Evolutionary conservation across 1,284 basidiomycete species (phyloP).

Genomic region (Xanthoconium separans): DNA sequence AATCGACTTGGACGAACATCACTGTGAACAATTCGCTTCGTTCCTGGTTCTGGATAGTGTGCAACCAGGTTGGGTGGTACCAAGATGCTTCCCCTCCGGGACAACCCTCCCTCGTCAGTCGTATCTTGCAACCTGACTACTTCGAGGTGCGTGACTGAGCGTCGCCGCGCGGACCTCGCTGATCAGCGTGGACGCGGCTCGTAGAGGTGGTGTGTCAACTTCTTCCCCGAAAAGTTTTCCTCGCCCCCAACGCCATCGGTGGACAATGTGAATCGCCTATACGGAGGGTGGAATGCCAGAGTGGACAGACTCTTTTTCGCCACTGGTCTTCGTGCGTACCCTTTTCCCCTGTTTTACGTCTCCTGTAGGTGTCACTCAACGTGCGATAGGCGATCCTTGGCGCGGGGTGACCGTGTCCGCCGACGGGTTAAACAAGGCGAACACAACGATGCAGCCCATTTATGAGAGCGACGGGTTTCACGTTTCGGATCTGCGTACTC

Average conservation of each 20-base stretch:
- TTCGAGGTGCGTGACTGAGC: conserved; percentile 44
- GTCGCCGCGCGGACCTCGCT: neutral
- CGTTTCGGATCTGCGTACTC: neutral
- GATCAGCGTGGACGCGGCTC: no score
- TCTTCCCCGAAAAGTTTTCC: conserved; percentile 58
- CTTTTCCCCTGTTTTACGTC: neutral
- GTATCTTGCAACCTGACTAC: conserved; percentile 58
- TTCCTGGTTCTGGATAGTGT: conserved; percentile 53
- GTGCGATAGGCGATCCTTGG: neutral
- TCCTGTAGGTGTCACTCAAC: neutral
- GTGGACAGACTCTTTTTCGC: conserved; percentile 64
- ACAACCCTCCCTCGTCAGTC: conserved; percentile 54
- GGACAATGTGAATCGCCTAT: conserved; percentile 46
- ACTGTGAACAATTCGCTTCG: conserved; percentile 40
- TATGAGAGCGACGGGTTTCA: neutral
- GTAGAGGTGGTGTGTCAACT: conserved; percentile 62
- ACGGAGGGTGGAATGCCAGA: conserved; percentile 62
- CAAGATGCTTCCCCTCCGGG: conserved; percentile 58
- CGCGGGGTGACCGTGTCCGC: neutral
- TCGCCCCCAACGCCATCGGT: conserved; percentile 40
- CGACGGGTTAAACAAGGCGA: neutral
- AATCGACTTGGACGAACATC: conserved; percentile 40
- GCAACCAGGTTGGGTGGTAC: conserved; percentile 67
- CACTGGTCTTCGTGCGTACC: conserved; percentile 58
- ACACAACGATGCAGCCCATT: neutral